Base-by-base conservation (phyloP, 257 asterid species). In the Echites panduratus region DNA sequence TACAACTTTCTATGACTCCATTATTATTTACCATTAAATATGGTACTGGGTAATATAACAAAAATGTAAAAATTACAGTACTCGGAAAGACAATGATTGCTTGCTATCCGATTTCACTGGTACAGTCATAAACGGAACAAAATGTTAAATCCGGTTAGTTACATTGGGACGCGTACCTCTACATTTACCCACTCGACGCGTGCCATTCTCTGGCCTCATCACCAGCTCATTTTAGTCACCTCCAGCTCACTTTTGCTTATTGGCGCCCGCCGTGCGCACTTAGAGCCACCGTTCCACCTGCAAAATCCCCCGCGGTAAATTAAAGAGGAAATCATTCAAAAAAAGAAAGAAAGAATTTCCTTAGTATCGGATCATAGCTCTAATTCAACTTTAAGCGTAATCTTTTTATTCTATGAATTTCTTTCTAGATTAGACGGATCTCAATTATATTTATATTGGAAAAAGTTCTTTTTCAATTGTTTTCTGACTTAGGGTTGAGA, bases 151-250 rank as follows among this genome's bases (percentile, higher is more conserved):
- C 5, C 14, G n/a, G n/a, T n/a, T n/a, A n/a, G n/a, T n/a, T n/a
- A 27, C 57, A 3, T 0, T 7, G 66, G 22, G 16, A 29, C 48
- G 24, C 70, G 19, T 29, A 19, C 59, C 11, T 5, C 38, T 2
- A 16, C 27, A 9, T 12, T 14, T 16, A 13, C 5, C 9, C 6
- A 44, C 7, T 2, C 35, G 67, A 72, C 75, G 82, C 65, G 82
- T 64, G 62, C 43, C 29, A 38, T 62, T 45, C 32, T 9, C 29
- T 57, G 50, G 85, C 16, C 74, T 79, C 62, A 68, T 19, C 56
- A 26, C 75, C 68, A 78, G 73, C 70, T 69, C 82, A 59, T 32
- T 44, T 78, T 71, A 67, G 78, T 40, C 59, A 1, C 54, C 53
- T 53, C 56, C 20, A 45, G 44, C 59, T 0, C 48, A 76, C 76